Percentiles rank a stretch among this genome's conserved stretches.
phyloP scores from a whole-genome alignment of 2,329 filamentous ascomycete species.

The Furcasterigmium sp. region DNA sequence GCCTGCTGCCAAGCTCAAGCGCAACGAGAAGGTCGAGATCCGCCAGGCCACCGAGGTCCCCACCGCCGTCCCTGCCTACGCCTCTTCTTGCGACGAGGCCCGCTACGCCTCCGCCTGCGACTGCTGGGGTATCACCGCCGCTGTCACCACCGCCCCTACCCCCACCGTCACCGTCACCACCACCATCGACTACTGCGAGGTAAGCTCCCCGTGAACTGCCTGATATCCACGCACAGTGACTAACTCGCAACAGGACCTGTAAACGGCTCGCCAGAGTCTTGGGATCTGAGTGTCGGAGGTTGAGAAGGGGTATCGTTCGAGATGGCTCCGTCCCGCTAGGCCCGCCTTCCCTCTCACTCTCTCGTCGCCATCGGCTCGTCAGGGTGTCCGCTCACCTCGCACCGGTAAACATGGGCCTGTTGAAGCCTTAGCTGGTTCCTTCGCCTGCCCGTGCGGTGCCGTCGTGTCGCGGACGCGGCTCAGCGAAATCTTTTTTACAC shows the following conservation, averaged over 20 bases:
- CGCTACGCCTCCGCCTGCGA: constrained; percentile 36
- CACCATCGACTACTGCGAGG: constrained; percentile 35
- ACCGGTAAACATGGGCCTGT: background rate
- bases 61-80: constrained; percentile 32
- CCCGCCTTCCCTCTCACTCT: background rate
- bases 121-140: constrained; percentile 38
- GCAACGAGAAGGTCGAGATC: constrained; percentile 15
- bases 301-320: background rate
- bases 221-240: background rate
- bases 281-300: background rate
- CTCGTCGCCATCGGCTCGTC: background rate
- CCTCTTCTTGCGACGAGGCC: constrained; percentile 26
- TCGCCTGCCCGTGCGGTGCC: too few relatives aligned
- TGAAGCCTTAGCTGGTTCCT: background rate
- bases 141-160: constrained; percentile 31
- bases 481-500: background rate
- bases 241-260: constrained; percentile 3
- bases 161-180: constrained; percentile 34
- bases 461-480: background rate
- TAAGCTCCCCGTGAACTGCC: background rate
- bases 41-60: constrained; percentile 25
- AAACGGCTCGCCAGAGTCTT: constrained; percentile 3
- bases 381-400: background rate
- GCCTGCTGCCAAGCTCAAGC: constrained; percentile 20
- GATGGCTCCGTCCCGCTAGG: background rate